Evolutionary conservation across 805 yeast genomes (phyloP).

Genomic region (Ogataea saltuana): DNA sequence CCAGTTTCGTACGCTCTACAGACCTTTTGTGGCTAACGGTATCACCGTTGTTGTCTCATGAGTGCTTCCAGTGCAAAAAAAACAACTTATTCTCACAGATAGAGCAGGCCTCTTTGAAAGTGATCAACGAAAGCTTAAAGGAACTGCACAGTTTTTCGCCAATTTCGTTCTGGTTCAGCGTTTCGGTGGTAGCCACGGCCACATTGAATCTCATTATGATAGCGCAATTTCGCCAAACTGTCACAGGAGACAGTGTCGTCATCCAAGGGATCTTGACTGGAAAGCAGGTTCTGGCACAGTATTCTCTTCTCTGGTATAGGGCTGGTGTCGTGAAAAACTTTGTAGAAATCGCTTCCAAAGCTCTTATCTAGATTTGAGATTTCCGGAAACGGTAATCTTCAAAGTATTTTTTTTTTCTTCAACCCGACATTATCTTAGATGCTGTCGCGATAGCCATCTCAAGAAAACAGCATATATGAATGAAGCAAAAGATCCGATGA

Average conservation of each 20-base stretch:
- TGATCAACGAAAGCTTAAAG: neutral
- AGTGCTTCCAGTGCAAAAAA: slow-evolving; percentile 13
- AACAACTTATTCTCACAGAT: neutral
- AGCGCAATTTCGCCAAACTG: neutral
- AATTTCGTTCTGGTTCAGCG: slow-evolving; percentile 11
- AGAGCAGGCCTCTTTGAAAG: slow-evolving; percentile 6
- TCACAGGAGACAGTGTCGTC: neutral
- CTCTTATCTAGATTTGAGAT: neutral
- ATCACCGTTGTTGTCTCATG: slow-evolving; percentile 19
- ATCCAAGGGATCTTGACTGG: slow-evolving; percentile 7
- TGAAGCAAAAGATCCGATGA: no score
- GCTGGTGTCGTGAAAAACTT: slow-evolving; percentile 1
- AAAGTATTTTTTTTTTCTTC: no score
- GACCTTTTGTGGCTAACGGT: slow-evolving; percentile 13
- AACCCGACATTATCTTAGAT: slow-evolving; percentile 1
- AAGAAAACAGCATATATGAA: no score
- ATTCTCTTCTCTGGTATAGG: slow-evolving; percentile 6
- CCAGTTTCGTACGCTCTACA: neutral
- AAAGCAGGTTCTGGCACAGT: slow-evolving; percentile 9
- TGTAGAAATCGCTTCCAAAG: slow-evolving; percentile 1
- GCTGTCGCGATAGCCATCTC: slow-evolving; percentile 2
- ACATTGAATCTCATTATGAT: slow-evolving; percentile 9
- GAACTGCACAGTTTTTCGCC: slow-evolving; percentile 1
- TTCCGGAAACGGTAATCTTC: neutral
- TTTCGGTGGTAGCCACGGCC: slow-evolving; percentile 9